These are phyloP conservation scores for Ziziphus jujuba DNA, from an alignment of 306 rosid species.

Conservation along the genomic window DNA sequence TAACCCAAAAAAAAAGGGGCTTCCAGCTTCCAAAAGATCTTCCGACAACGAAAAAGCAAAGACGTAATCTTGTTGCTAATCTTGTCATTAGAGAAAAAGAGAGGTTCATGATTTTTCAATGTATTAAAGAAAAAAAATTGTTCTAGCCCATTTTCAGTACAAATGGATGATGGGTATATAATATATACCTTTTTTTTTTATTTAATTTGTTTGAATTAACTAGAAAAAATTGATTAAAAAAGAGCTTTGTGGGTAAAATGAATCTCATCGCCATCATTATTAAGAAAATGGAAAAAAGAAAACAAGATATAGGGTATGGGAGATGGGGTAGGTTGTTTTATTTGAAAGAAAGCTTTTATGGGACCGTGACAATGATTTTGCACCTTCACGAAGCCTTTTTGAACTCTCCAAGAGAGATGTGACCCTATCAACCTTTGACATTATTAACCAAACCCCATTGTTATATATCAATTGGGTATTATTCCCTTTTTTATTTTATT, in stretches of 20 bases:
- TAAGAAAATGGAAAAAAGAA: not conserved
- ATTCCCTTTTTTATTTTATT: too few species aligned
- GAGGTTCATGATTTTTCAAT: conserved; percentile 12
- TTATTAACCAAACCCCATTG: conserved; percentile 29
- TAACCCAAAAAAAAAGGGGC: too few species aligned
- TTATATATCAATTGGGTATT: not conserved
- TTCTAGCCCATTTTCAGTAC: not conserved
- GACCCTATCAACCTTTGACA: conserved; percentile 31
- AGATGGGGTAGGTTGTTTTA: not conserved
- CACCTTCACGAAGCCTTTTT: conserved; percentile 27
- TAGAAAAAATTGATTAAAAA: not conserved
- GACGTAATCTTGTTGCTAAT: conserved; percentile 14
- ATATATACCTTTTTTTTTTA: not conserved
- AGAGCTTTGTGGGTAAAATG: not conserved
- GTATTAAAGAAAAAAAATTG: not conserved
- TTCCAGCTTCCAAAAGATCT: not conserved
- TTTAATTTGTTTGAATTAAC: not conserved
- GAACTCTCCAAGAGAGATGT: conserved; percentile 20
- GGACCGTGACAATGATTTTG: conserved; percentile 35
- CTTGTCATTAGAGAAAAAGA: conserved; percentile 7
- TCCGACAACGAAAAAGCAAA: conserved; percentile 21
- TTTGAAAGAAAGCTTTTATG: conserved; percentile 1
- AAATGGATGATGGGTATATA: not conserved
- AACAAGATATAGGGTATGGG: not conserved
- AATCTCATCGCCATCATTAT: conserved; percentile 6